phyloP scores from a whole-genome alignment of 371 early-diverging fungal species.

The Mortierella sp. region DNA sequence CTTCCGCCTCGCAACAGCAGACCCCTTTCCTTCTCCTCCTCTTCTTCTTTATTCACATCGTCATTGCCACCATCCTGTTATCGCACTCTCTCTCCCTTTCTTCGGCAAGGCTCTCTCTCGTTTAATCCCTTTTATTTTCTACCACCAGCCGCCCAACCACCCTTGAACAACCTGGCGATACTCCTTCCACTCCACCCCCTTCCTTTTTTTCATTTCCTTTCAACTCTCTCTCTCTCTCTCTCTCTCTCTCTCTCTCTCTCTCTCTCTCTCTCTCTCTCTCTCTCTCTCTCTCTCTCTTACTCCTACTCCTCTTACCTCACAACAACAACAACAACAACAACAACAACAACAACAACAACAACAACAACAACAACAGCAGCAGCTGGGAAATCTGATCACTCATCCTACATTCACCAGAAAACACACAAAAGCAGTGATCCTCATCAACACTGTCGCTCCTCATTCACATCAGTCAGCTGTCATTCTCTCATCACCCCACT shows the following conservation, averaged over 20 bases:
- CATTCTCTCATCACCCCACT: not conserved
- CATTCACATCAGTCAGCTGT: not conserved
- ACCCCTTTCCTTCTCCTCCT: not conserved
- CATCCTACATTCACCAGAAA: not conserved
- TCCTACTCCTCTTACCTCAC: too few species aligned
- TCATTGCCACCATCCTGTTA: not conserved
- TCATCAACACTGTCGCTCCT: not conserved
- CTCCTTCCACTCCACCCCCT: not conserved
- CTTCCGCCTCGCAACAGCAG: not conserved
- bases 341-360: too few species aligned
- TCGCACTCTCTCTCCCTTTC: not conserved
- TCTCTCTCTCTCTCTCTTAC: too few species aligned
- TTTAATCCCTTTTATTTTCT: not conserved
- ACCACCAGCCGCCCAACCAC: not conserved
- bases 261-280: too few species aligned
- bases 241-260: too few species aligned
- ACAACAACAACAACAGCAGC: not conserved
- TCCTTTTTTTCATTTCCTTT: not conserved
- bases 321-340: too few species aligned
- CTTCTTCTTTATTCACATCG: not conserved
- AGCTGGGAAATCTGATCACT: not conserved
- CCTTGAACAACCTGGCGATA: not conserved
- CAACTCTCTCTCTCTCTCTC: not conserved
- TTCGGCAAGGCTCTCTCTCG: not conserved
- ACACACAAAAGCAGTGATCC: not conserved